These are phyloP conservation scores for Stevia rebaudiana DNA, from an alignment of 140 eudicot species.

Conservation along the genomic window DNA sequence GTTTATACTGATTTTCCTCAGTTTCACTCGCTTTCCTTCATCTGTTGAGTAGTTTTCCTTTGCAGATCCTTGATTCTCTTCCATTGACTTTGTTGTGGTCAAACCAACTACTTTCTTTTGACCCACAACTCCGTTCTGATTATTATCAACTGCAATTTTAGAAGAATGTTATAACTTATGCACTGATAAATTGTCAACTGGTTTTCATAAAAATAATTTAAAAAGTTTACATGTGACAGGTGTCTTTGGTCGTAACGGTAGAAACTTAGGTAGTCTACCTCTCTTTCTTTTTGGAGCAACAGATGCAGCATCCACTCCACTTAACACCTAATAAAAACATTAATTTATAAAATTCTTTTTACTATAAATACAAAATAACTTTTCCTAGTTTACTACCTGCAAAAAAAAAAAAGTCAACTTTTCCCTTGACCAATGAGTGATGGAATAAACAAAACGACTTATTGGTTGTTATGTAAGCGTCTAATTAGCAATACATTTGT, in stretches of 20 bases:
- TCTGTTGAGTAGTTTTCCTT: slow-evolving; percentile 20
- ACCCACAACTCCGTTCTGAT: slow-evolving; percentile 17
- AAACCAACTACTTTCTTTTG: slow-evolving; percentile 23
- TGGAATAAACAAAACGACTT: slow-evolving; percentile 8
- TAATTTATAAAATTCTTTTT: no score
- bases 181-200: background rate
- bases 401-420: slow-evolving; percentile 9
- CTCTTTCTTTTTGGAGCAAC: slow-evolving; percentile 44
- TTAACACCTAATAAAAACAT: slow-evolving; percentile 36
- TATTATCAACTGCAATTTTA: no score
- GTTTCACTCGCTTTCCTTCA: slow-evolving; percentile 38
- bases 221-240: slow-evolving; percentile 31
- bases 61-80: slow-evolving; percentile 10
- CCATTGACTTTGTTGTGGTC: slow-evolving; percentile 8
- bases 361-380: background rate
- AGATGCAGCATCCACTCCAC: slow-evolving; percentile 28
- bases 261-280: slow-evolving; percentile 74
- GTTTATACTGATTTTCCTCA: slow-evolving; percentile 34
- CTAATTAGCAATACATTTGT: no score
- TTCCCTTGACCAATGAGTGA: slow-evolving; percentile 3
- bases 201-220: background rate
- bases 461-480: no score
- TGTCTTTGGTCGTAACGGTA: no score
- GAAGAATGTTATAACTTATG: no score
- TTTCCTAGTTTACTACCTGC: slow-evolving; percentile 39